These are phyloP conservation scores for Rhizophora mangle DNA, from an alignment of 345 rosid species.

Conservation along the genomic window DNA sequence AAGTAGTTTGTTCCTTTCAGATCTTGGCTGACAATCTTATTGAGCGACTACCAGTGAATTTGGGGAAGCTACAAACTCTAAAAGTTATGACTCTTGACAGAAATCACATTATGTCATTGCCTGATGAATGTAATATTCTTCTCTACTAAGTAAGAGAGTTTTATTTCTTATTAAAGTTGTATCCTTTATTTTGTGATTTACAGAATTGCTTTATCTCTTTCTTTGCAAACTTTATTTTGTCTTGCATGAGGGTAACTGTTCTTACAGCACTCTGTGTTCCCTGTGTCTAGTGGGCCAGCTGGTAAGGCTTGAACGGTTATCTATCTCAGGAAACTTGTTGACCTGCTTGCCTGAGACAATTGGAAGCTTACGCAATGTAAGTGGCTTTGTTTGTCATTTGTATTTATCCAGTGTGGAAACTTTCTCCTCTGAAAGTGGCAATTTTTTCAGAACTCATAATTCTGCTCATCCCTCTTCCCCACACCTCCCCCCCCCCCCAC, in stretches of 20 bases:
- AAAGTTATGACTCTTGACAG: constrained; percentile 86
- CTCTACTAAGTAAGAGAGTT: constrained; percentile 32
- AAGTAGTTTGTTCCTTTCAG: constrained; percentile 36
- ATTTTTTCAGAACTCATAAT: too few species aligned
- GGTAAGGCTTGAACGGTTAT: constrained; percentile 78
- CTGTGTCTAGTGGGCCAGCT: constrained; percentile 77
- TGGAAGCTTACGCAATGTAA: constrained; percentile 92
- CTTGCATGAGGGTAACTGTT: constrained; percentile 1
- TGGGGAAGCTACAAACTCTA: constrained; percentile 87
- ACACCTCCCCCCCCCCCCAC: too few species aligned
- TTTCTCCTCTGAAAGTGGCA: not conserved
- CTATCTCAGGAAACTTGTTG: constrained; percentile 71
- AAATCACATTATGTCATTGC: constrained; percentile 65
- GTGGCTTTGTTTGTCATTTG: constrained; percentile 23
- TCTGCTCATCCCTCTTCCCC: too few species aligned
- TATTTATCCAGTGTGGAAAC: too few species aligned
- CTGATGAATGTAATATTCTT: constrained; percentile 83
- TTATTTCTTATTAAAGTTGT: constrained; percentile 3
- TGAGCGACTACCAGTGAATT: constrained; percentile 62
- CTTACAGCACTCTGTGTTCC: constrained; percentile 13
- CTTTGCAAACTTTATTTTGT: constrained; percentile 12
- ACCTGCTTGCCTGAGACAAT: constrained; percentile 77
- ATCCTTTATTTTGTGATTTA: constrained; percentile 16
- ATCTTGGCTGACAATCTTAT: constrained; percentile 65
- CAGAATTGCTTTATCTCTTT: constrained; percentile 11